A percentile compares a stretch with the other conserved stretches of the same genome.
Evolutionary conservation across 2,329 filamentous ascomycete genomes (phyloP).

Genomic region (Diaporthe sp.): DNA sequence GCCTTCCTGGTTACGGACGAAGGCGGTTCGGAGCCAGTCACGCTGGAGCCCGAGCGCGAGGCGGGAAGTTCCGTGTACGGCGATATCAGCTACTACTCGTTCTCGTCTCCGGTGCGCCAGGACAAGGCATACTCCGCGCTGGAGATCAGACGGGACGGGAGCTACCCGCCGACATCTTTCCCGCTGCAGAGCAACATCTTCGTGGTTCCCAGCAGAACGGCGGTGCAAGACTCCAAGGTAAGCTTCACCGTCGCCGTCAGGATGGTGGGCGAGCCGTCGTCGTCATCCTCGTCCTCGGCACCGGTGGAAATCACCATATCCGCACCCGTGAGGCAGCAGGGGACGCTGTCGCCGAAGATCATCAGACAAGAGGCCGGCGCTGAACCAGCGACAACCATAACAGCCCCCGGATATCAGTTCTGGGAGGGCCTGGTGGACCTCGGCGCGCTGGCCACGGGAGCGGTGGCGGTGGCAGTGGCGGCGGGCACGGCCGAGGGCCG

Average conservation of each 20-base stretch:
- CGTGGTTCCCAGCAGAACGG: neutral
- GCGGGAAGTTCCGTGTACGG: neutral
- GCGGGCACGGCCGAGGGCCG: neutral
- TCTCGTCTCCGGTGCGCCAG: neutral
- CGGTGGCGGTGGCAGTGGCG: neutral
- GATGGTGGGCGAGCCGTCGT: neutral
- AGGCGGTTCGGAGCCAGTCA: neutral
- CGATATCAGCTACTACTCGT: neutral
- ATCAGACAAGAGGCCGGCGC: neutral
- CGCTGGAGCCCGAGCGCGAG: neutral
- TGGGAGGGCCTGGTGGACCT: neutral
- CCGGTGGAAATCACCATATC: neutral
- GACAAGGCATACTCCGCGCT: neutral
- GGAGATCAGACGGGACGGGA: neutral
- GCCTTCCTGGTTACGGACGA: neutral
- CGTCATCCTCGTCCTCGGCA: no score
- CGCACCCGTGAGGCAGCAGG: neutral
- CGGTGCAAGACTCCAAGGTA: neutral
- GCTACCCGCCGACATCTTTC: neutral
- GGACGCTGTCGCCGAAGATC: neutral
- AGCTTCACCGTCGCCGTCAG: neutral
- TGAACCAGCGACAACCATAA: neutral
- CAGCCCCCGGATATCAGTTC: neutral
- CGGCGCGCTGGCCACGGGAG: neutral
- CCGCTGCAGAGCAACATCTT: neutral